Base-by-base conservation (phyloP, 2,329 filamentous ascomycete genomes). In the Xylogone sp. region DNA sequence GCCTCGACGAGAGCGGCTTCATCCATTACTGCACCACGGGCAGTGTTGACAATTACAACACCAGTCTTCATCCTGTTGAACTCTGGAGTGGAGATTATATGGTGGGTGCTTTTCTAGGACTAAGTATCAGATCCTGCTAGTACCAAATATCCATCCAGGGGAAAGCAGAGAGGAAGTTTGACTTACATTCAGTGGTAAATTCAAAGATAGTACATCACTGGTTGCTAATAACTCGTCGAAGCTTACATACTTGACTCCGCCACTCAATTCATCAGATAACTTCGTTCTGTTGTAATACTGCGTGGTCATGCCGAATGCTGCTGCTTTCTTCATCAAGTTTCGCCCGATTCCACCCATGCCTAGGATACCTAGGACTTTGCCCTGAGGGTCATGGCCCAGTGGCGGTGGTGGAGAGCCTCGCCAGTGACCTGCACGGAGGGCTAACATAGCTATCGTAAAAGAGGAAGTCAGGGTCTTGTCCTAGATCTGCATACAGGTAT, bases 301-400 rank as follows among this genome's bases (percentile, higher is more conserved):
- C 12, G 88, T 76, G 43, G 69, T 78, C 87, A 94, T 91, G 10
- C 85, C 87, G 64, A 95, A 92, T 0, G 77, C 87, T 49, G 81
- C 76, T 2, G 85, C 87, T 69, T 91, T 91, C 65, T 75, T 80
- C 65, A 86, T 88, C 60, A 94, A 69, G 62, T 90, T 90, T 31
- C 86, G 75, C 0, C 90, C 90, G 54, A 95, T 94, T 2, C 90
- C 88, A 19, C 90, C 90, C 88, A 94, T 93, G 6, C 90, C 90
- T 42, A 95, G 68, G 53, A 95, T 90, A 0, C 90, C 90, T 4
- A 95, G 75, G 1, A 84, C 73, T 68, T 93, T 94, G 31, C 87
- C 88, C 67, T 88, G 77, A 1, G 89, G 89, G 63, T 94, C 89
- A 64, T 88, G 87, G 12, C 89, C 90, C 5, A 83, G 71, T 1